These are phyloP conservation scores for Pyracantha coccinea DNA, from an alignment of 331 rosid genomes.

Conservation along the genomic window DNA sequence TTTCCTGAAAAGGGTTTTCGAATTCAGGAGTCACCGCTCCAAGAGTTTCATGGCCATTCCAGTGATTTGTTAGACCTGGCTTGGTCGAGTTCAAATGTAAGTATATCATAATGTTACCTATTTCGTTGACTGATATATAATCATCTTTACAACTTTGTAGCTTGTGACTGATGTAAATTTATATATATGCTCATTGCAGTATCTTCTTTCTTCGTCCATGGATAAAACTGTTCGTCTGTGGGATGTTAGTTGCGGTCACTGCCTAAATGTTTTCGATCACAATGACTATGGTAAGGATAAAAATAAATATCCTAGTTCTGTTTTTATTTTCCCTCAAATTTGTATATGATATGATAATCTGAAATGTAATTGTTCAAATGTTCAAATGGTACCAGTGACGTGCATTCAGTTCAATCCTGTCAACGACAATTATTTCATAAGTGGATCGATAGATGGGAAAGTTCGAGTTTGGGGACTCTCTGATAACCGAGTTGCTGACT, in stretches of 20 bases:
- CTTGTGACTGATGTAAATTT: constrained; percentile 2
- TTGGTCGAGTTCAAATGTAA: constrained; percentile 87
- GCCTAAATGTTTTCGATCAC: constrained; percentile 59
- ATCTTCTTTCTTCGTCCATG: constrained; percentile 72
- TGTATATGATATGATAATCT: neutral
- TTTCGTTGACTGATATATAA: neutral
- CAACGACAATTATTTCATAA: constrained; percentile 64
- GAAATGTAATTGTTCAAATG: constrained; percentile 5
- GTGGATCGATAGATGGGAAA: constrained; percentile 89
- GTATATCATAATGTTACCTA: constrained; percentile 13
- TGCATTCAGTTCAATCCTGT: constrained; percentile 87
- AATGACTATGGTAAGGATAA: constrained; percentile 54
- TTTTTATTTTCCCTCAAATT: neutral
- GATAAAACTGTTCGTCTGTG: constrained; percentile 84
- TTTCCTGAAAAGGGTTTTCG: constrained; percentile 62
- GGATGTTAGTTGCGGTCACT: constrained; percentile 49
- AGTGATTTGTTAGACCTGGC: constrained; percentile 82
- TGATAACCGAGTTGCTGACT: constrained; percentile 75
- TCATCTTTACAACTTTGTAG: neutral
- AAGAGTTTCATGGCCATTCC: constrained; percentile 65
- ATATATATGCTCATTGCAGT: constrained; percentile 36
- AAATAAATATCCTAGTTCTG: neutral
- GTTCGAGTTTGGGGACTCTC: constrained; percentile 73
- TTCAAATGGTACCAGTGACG: constrained; percentile 52
- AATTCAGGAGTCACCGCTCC: constrained; percentile 66